These are phyloP conservation scores for Murraya paniculata DNA, from an alignment of 345 rosid species.

Conservation along the genomic window DNA sequence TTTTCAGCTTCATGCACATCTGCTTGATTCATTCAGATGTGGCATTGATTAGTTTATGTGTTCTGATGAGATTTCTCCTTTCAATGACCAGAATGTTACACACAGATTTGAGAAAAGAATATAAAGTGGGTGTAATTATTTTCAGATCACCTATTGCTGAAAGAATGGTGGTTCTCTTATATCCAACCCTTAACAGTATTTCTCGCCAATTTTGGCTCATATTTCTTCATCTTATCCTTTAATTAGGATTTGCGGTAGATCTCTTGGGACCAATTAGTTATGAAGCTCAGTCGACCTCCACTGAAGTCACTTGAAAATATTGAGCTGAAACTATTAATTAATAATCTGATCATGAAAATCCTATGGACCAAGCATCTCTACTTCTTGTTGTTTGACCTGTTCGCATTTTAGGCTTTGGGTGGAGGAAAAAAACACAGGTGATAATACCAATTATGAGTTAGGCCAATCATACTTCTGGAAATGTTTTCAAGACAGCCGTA, in stretches of 20 bases:
- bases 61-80: background rate
- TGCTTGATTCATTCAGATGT: conserved; percentile 21
- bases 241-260: background rate
- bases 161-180: background rate
- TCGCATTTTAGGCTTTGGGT: background rate
- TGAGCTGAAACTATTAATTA: background rate
- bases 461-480: background rate
- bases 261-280: background rate
- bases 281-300: background rate
- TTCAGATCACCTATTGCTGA: background rate
- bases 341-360: background rate
- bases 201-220: background rate
- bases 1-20: background rate
- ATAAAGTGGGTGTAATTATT: background rate
- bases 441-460: background rate
- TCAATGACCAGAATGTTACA: background rate
- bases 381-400: background rate
- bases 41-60: background rate
- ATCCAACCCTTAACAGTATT: background rate
- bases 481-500: background rate
- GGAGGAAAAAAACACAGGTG: background rate
- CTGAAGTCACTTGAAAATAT: background rate
- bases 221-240: background rate
- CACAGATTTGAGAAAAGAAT: background rate
- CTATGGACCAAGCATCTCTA: background rate